phyloP scores from a whole-genome alignment of 495 filamentous ascomycete genomes.

The Chaetomidium leptoderma region DNA sequence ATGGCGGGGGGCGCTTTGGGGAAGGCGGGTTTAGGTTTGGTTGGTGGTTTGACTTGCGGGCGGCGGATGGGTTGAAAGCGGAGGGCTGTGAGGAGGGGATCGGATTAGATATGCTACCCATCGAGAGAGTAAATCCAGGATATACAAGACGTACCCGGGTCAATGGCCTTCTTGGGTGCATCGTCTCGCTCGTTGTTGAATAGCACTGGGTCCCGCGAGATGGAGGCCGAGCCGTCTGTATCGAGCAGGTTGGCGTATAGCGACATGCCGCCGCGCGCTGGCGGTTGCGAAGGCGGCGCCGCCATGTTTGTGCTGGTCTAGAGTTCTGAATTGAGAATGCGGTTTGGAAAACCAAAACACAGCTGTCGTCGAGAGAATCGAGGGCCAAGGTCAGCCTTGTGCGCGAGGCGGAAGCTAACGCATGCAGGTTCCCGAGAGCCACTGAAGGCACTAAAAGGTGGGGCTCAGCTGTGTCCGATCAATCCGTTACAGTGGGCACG shows the following conservation, averaged over 20 bases:
- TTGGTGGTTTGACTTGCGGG: conserved; percentile 62
- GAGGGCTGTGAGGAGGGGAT: conserved; percentile 54
- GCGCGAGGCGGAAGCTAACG: conserved; percentile 7
- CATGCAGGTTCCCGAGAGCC: not conserved
- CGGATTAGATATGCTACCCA: not conserved
- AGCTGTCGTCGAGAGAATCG: not conserved
- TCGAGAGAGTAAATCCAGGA: not conserved
- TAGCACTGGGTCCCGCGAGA: conserved; percentile 74
- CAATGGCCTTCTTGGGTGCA: conserved; percentile 66
- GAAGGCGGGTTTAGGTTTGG: conserved; percentile 63
- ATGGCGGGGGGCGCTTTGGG: conserved; percentile 33
- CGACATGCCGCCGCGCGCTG: conserved; percentile 42
- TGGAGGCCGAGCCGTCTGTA: conserved; percentile 52
- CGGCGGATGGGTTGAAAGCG: conserved; percentile 75
- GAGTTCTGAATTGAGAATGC: not conserved
- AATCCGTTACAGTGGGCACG: too few species aligned
- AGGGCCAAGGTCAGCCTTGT: conserved; percentile 18
- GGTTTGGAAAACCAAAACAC: not conserved
- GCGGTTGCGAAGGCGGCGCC: conserved; percentile 20
- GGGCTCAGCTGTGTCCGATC: not conserved
- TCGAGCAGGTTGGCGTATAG: conserved; percentile 57
- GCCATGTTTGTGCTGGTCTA: conserved; percentile 6
- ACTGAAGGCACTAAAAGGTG: not conserved
- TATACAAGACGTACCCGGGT: conserved; percentile 57
- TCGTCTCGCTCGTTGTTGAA: conserved; percentile 61